These are phyloP conservation scores for Podospora pseudoanserina DNA, from an alignment of 495 filamentous ascomycete genomes.

Conservation along the genomic window DNA sequence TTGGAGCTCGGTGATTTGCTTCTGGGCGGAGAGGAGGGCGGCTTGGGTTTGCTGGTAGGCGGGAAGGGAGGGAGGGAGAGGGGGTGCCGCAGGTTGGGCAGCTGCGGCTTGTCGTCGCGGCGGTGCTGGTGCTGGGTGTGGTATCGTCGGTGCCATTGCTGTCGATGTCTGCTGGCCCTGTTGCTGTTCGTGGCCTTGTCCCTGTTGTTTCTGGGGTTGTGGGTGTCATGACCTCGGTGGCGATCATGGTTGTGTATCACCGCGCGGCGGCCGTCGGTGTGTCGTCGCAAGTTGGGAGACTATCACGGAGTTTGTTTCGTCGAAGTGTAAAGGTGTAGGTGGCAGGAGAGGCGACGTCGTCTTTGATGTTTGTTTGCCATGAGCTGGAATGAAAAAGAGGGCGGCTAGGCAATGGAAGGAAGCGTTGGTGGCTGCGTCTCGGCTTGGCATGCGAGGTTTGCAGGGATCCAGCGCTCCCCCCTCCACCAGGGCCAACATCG, in stretches of 20 bases:
- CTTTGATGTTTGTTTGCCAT: neutral
- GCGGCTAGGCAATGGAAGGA: neutral
- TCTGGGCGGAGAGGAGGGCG: constrained; percentile 56
- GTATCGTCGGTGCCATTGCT: neutral
- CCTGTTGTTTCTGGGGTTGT: constrained; percentile 5
- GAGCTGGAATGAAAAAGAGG: neutral
- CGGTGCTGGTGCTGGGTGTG: neutral
- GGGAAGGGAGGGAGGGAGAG: constrained; percentile 21
- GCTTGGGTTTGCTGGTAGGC: constrained; percentile 44
- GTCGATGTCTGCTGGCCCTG: neutral
- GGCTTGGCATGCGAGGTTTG: neutral
- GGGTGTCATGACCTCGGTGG: constrained; percentile 12
- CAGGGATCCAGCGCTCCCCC: neutral
- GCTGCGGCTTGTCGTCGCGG: constrained; percentile 23
- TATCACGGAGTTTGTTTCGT: neutral
- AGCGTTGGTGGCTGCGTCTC: neutral
- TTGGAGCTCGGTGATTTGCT: constrained; percentile 75
- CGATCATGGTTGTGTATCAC: constrained; percentile 6
- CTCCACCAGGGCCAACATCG: neutral
- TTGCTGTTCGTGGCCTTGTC: neutral
- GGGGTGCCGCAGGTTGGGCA: constrained; percentile 35
- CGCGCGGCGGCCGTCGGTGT: neutral
- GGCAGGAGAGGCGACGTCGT: neutral
- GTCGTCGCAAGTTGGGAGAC: neutral
- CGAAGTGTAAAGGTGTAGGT: neutral